phyloP scores from a whole-genome alignment of 306 rosid genomes.

The Inga laurina region DNA sequence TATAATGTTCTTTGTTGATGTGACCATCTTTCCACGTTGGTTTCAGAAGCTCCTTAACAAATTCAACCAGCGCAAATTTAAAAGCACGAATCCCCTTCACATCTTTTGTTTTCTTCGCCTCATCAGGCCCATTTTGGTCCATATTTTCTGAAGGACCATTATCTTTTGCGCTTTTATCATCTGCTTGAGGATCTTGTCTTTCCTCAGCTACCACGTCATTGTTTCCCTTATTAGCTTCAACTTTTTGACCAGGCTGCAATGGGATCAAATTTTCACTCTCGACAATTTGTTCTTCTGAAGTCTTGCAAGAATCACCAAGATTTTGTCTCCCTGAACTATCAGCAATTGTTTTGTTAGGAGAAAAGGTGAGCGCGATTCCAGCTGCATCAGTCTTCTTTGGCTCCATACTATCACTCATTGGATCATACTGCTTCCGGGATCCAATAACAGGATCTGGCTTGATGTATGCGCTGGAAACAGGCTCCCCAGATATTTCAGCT shows the following conservation, averaged over 20 bases:
- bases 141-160: constrained; percentile 44
- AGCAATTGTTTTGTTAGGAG: constrained; percentile 37
- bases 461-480: constrained; percentile 46
- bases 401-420: constrained; percentile 50
- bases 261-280: constrained; percentile 41
- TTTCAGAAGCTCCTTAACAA: constrained; percentile 85
- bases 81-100: constrained; percentile 75
- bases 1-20: constrained; percentile 83
- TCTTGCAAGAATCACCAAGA: constrained; percentile 38
- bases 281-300: constrained; percentile 39
- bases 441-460: constrained; percentile 48
- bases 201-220: constrained; percentile 43
- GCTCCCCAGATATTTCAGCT: constrained; percentile 46
- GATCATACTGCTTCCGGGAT: constrained; percentile 58
- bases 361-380: constrained; percentile 36
- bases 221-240: constrained; percentile 40
- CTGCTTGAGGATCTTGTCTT: constrained; percentile 46
- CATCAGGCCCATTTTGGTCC: constrained; percentile 62
- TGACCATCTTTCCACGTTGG: constrained; percentile 95
- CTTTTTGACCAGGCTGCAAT: constrained; percentile 43
- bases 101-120: constrained; percentile 76
- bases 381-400: constrained; percentile 48
- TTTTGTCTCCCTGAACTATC: constrained; percentile 40
- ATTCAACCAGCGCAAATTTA: constrained; percentile 85
- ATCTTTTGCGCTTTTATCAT: constrained; percentile 40